Evolutionary conservation across 2,329 filamentous ascomycete genomes (phyloP).

Genomic region (Neofusicoccum parvum): DNA sequence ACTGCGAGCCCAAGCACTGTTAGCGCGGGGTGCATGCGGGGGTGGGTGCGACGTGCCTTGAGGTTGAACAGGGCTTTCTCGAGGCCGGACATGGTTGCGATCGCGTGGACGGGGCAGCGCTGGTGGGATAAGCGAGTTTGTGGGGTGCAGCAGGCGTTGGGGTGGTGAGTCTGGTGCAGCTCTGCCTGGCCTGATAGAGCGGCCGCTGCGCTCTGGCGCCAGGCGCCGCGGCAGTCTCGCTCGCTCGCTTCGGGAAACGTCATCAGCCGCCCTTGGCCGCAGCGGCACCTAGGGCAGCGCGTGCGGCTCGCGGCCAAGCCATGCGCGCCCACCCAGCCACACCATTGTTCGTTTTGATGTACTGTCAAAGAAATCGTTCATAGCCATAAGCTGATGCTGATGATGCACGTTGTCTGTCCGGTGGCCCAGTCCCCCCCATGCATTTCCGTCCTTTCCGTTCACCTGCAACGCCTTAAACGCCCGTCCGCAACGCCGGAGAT

Average conservation of each 20-base stretch:
- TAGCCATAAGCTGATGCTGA: background rate
- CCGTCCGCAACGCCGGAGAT: constrained; percentile 15
- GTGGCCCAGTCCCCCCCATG: background rate
- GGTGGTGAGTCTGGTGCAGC: constrained; percentile 12
- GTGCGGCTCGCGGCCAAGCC: constrained; percentile 1
- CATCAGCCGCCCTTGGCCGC: constrained; percentile 12
- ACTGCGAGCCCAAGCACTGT: constrained; percentile 42
- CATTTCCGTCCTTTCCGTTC: background rate
- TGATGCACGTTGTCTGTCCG: constrained; percentile 1
- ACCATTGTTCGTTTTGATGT: background rate
- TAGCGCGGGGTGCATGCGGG: constrained; percentile 25
- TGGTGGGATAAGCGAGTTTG: background rate
- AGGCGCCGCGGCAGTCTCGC: background rate
- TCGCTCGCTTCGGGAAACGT: constrained; percentile 18
- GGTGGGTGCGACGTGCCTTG: constrained; percentile 47
- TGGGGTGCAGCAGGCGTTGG: background rate
- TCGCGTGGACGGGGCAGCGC: background rate
- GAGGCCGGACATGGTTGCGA: constrained; percentile 57
- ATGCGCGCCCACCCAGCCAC: background rate
- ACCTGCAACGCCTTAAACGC: constrained; percentile 17
- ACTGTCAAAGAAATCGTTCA: background rate
- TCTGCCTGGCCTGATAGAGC: background rate
- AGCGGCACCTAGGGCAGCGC: background rate
- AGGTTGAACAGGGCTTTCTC: constrained; percentile 65
- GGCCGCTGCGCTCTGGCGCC: background rate